Evolutionary conservation across 306 rosid species (phyloP), one percentile per base, ranked within the genome.

Genomic region (Quercus engelmannii): DNA sequence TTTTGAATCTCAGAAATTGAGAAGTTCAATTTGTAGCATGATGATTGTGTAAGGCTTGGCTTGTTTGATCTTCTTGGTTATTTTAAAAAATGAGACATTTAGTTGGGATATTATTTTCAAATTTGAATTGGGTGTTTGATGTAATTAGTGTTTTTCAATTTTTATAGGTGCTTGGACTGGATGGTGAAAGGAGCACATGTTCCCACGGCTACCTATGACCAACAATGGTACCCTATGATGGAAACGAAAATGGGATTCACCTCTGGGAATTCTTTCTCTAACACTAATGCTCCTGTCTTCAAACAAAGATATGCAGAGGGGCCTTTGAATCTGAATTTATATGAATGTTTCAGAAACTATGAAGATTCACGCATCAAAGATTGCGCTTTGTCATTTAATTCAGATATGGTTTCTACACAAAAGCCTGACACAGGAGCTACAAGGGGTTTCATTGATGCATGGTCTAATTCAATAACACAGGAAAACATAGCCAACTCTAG

Each of bases 381-480:
- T 5, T 84, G 77, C 46, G 64, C 80, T 52, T 18, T 82, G 55
- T 86, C 85, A 78, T 73, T 82, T 9, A 80, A 85, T 71, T 86
- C 92, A 14, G 87, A 87, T 15, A 28, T 79, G 74, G 78, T 76
- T 75, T 83, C 85, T 20, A 55, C 82, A 74, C 85, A 76, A 21
- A 74, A 68, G 41, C 76, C 70, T 25, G 83, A 79, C 73, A 28
- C 82, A 0, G 85, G 81, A 71, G 81, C 89, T 70, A 88, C 92
- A 70, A 86, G 88, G 75, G 83, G 83, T 68, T 92, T 86, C 78
- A 89, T 91, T 71, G 97, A 92, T 35, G 96, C 96, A 10, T 92
- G 97, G 94, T 86, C 96, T 14, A 88, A 89, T 35, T 5, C 90
- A 62, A 80, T 17, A 23, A 41, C 83, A 15, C 75, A 65, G 6